Evolutionary conservation across 2,329 filamentous ascomycete species (phyloP).

Genomic region (Botrytis elliptica): DNA sequence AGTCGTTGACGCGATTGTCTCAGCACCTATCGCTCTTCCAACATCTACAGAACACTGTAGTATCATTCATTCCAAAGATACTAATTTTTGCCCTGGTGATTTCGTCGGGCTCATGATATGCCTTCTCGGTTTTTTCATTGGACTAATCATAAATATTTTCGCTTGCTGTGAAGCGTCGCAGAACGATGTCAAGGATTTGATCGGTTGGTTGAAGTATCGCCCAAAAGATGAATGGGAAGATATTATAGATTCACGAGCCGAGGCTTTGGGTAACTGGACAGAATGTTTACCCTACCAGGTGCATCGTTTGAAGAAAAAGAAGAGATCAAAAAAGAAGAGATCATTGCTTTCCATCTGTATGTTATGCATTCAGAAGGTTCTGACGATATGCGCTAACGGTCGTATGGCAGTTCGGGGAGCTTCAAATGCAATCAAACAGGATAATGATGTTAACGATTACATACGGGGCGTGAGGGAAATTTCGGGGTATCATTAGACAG

Average conservation of each 20-base stretch:
- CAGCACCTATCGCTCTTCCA: neutral
- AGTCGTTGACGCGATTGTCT: neutral
- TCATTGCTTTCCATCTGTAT: neutral
- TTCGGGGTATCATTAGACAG: too few relatives aligned
- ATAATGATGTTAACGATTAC: neutral
- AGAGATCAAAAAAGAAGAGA: neutral
- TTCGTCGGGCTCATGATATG: neutral
- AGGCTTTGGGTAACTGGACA: neutral
- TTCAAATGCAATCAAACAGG: neutral
- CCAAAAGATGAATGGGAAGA: neutral
- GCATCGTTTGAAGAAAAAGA: neutral
- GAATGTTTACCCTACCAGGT: neutral
- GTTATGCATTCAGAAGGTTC: neutral
- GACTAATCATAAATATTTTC: fast-evolving
- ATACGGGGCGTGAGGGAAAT: neutral
- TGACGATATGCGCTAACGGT: neutral
- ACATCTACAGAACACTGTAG: neutral
- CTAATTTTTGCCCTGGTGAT: neutral
- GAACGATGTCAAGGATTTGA: neutral
- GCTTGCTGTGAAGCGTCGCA: neutral
- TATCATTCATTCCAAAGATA: neutral
- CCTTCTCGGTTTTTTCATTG: too few relatives aligned
- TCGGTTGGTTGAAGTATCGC: neutral
- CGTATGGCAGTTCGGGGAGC: neutral
- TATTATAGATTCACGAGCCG: neutral